phyloP scores from a whole-genome alignment of 805 yeast genomes.

The Barnettozyma sp. region DNA sequence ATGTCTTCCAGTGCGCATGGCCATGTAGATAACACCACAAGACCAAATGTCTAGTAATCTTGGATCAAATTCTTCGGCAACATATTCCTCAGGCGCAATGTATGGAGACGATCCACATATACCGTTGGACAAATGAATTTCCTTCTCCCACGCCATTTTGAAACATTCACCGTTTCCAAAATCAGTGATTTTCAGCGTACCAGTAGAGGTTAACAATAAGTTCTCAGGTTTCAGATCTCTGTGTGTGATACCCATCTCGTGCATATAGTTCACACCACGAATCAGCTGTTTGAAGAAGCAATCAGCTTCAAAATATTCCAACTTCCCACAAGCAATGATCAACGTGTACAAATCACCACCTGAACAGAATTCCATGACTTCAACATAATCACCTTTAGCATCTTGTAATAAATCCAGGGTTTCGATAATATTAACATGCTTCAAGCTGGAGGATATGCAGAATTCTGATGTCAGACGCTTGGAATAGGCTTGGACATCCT shows the following conservation, averaged over 20 bases:
- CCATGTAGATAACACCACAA: conserved; percentile 88
- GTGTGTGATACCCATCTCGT: conserved; percentile 83
- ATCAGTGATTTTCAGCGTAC: conserved; percentile 75
- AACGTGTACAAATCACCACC: conserved; percentile 78
- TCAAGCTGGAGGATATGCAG: conserved; percentile 71
- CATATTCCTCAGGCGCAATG: conserved; percentile 84
- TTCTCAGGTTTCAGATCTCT: conserved; percentile 89
- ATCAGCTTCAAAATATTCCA: conserved; percentile 80
- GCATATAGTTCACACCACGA: conserved; percentile 82
- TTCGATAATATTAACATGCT: conserved; percentile 69
- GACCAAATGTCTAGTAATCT: conserved; percentile 86
- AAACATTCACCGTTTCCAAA: conserved; percentile 84
- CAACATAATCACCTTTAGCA: conserved; percentile 76
- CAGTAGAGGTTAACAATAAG: conserved; percentile 62
- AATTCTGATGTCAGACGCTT: conserved; percentile 75
- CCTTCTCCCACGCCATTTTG: conserved; percentile 77
- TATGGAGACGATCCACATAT: conserved; percentile 84
- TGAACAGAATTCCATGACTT: conserved; percentile 78
- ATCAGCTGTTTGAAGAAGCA: conserved; percentile 84
- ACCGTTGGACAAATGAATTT: conserved; percentile 63
- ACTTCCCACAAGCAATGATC: conserved; percentile 67
- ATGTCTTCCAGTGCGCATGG: conserved; percentile 91
- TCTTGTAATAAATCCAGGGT: conserved; percentile 74
- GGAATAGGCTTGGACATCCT: conserved; percentile 59
- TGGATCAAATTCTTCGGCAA: conserved; percentile 63